Base-by-base conservation (phyloP, 2,329 filamentous ascomycete genomes). In the Arthrobotrys conoides region DNA sequence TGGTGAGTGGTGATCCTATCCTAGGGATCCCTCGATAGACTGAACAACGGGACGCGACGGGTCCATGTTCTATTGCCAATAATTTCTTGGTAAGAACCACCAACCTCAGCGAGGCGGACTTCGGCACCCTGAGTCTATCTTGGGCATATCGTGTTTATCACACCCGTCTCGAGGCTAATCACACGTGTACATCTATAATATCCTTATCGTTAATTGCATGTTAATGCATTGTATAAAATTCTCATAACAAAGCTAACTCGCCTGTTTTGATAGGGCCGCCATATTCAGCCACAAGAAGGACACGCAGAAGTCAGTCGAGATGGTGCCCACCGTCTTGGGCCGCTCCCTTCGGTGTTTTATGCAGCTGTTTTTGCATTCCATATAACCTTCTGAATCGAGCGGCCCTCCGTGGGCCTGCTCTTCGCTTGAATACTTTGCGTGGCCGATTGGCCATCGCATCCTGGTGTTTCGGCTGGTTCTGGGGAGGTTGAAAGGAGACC, bases 381-480 rank as follows among this genome's bases (percentile, higher is more conserved):
- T 6, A 10, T 4, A 6, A 22, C 22, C 12, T 27, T n/a, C 22
- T 18, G 14, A 3, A 16, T 16, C 10, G 24, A 27, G 51, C 51
- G 27, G 51, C 51, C 27, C 27, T 10, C 4, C 27, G 10, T 18
- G 16, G 51, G 27, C 51, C 51, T 30, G 24, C 24, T 30, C 24
- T n/a, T 55, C 5, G 24, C 33, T 55, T 6, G 6, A 10, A 9
- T 9, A 10, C 18, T 33, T 33, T n/a, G 27, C 51, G 16, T 55
- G 51, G 51, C 51, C 27, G 30, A 33, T 33, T 55, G 51, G 51
- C 27, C 24, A 55, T 55, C 51, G 51, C 27, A 55, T 30, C 5
- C 10, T 16, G 27, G 27, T 2, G 51, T 33, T 18, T 36, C 14
- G 5, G 8, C 24, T 18, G 16, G 10, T 53, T 2, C 12, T 53